Percentiles rank a stretch among this genome's conserved stretches.
These are phyloP conservation scores for Saccharomycopsis lassenensis DNA, from an alignment of 805 yeast species.

Conservation along the genomic window DNA sequence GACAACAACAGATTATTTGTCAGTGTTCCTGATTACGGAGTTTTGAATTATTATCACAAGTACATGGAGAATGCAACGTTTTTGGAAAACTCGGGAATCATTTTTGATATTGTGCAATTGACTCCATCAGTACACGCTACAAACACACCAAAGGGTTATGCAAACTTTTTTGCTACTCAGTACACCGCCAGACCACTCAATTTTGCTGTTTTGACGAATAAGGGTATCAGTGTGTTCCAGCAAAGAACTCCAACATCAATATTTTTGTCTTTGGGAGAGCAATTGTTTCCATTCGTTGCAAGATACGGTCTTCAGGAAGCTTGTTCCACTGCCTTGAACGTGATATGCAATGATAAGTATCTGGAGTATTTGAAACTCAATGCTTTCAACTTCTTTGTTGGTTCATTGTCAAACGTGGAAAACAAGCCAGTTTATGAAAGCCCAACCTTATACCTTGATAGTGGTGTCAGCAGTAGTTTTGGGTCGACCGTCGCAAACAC, in stretches of 20 bases:
- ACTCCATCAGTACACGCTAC: constrained; percentile 66
- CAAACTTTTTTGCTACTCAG: constrained; percentile 80
- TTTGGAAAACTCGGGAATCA: constrained; percentile 45
- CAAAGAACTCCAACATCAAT: constrained; percentile 74
- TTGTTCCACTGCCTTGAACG: constrained; percentile 76
- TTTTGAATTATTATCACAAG: constrained; percentile 59
- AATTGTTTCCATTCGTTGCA: constrained; percentile 56
- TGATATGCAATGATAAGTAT: constrained; percentile 65
- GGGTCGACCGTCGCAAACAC: constrained; percentile 22
- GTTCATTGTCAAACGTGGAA: constrained; percentile 29
- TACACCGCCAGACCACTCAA: constrained; percentile 55
- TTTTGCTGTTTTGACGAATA: constrained; percentile 73
- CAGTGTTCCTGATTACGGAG: constrained; percentile 77
- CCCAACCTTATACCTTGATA: constrained; percentile 18
- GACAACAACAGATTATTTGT: constrained; percentile 47
- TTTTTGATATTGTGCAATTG: constrained; percentile 64
- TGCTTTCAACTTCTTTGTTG: constrained; percentile 31
- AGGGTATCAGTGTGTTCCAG: constrained; percentile 66
- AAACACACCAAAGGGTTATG: constrained; percentile 67
- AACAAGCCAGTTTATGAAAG: constrained; percentile 29
- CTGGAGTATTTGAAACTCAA: constrained; percentile 37
- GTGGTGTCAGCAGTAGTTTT: background rate
- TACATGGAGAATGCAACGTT: constrained; percentile 76
- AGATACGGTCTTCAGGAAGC: constrained; percentile 85
- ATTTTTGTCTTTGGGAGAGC: constrained; percentile 58